Evolutionary conservation across 768 basidiomycete genomes (phyloP).

Genomic region (Cyclocybe cylindracea): DNA sequence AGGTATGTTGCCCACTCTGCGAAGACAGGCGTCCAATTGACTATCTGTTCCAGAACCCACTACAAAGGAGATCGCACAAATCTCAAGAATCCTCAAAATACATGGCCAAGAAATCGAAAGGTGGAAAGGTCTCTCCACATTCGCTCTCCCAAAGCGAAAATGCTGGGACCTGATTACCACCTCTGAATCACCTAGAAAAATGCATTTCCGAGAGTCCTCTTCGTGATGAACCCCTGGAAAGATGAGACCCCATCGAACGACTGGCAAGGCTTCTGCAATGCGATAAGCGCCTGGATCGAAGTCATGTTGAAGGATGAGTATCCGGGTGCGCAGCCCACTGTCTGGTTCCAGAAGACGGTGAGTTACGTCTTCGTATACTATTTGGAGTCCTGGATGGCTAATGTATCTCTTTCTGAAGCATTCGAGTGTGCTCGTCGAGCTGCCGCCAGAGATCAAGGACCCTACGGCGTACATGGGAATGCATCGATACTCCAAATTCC

Average conservation of each 20-base stretch:
- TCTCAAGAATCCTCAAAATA: too few relatives aligned
- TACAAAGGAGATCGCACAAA: too few relatives aligned
- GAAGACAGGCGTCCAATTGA: too few relatives aligned
- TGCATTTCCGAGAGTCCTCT: conserved; percentile 11
- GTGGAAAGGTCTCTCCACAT: too few relatives aligned
- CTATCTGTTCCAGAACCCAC: too few relatives aligned
- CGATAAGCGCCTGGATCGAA: conserved; percentile 34
- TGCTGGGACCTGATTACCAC: background rate
- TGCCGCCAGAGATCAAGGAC: conserved; percentile 25
- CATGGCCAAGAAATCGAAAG: too few relatives aligned
- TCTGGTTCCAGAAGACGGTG: conserved; percentile 33
- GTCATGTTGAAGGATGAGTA: conserved; percentile 32
- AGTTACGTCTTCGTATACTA: conserved; percentile 4
- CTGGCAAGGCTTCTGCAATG: conserved; percentile 22
- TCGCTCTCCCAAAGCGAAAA: too few relatives aligned
- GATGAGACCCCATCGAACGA: conserved; percentile 3
- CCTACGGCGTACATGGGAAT: conserved; percentile 26
- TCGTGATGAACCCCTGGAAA: conserved; percentile 33
- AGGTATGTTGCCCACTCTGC: too few relatives aligned
- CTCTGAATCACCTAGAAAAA: background rate
- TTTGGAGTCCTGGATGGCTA: background rate
- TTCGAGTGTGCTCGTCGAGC: conserved; percentile 30
- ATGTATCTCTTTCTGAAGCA: conserved; percentile 15
- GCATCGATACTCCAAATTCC: conserved; percentile 23
- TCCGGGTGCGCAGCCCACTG: conserved; percentile 21